A percentile compares a stretch with the other conserved stretches of the same genome.
phyloP scores from a whole-genome alignment of 345 rosid genomes.

The Pistacia atlantica region DNA sequence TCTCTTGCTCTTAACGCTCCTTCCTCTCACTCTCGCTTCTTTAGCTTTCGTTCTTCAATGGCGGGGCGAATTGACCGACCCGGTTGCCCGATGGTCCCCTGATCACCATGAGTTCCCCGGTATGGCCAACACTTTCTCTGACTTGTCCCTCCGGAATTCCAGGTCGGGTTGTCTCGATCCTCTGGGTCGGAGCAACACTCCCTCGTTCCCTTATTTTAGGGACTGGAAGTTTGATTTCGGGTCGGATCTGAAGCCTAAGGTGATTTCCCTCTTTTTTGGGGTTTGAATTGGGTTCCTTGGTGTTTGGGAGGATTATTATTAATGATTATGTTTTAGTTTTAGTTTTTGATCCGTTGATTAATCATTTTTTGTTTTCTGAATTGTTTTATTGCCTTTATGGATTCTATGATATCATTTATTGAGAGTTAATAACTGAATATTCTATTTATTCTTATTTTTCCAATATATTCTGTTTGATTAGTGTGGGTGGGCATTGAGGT shows the following conservation, averaged over 20 bases:
- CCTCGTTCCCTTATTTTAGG: slow-evolving; percentile 69
- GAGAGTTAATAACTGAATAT: too few relatives aligned
- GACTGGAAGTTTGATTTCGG: slow-evolving; percentile 65
- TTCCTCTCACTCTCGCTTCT: slow-evolving; percentile 55
- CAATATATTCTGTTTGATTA: not conserved
- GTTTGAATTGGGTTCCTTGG: not conserved
- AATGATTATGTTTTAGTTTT: not conserved
- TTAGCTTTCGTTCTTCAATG: slow-evolving; percentile 76
- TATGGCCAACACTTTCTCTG: slow-evolving; percentile 26
- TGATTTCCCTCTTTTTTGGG: slow-evolving; percentile 5
- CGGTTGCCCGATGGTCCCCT: slow-evolving; percentile 47
- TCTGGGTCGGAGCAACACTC: slow-evolving; percentile 54
- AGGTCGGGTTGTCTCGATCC: slow-evolving; percentile 57
- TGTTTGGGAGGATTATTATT: too few relatives aligned
- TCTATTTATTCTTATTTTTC: not conserved
- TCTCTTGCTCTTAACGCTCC: slow-evolving; percentile 51
- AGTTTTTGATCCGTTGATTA: not conserved
- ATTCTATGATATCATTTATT: too few relatives aligned
- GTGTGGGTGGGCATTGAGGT: too few relatives aligned
- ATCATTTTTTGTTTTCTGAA: not conserved
- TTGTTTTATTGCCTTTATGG: not conserved
- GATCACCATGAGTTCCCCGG: slow-evolving; percentile 67
- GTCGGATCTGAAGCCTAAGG: slow-evolving; percentile 84
- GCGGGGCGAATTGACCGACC: slow-evolving; percentile 55
- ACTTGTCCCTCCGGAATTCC: slow-evolving; percentile 27